Evolutionary conservation across 1,139 yeast genomes (phyloP), one percentile per base, ranked within the genome.

Genomic region (Blastobotrys buckinghamii): DNA sequence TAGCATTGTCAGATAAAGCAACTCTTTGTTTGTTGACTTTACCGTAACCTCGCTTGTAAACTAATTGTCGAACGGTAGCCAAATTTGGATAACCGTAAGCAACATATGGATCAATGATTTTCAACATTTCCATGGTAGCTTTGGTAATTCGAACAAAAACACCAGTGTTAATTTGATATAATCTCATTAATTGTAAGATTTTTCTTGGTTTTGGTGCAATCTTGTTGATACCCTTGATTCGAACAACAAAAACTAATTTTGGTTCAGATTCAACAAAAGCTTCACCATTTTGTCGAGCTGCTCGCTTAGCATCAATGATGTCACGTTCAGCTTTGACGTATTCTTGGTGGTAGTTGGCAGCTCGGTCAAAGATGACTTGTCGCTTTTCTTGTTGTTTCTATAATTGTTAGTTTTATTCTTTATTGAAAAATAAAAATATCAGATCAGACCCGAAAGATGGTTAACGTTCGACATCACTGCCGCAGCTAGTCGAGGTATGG

Each of bases 141-240:
- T 92, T 92, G 83, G 97, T 92, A 68, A 92, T 82, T 78, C 88
- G 88, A 72, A 92, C 95, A 71, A 92, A 92, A 65, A 89, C 96
- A 84, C 96, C 98, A 68, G 95, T 83, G 84, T 92, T 92, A 77
- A 92, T 89, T 80, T 90, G 97, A 73, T 87, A 84, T 75, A 92
- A 85, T 81, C 98, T 88, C 75, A 92, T 81, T 72, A 92, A 84
- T 80, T 92, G 98, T 76, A 92, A 77, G 66, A 92, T 96, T 89
- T 92, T 92, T 85, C 97, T 88, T 81, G 97, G 97, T 87, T 92
- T 92, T 71, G 98, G 98, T 69, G 98, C 89, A 68, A 92, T 89
- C 86, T 92, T 92, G 90, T 81, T 88, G 76, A 92, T 88, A 92
- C 98, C 98, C 92, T 92, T 92, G 83, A 92, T 92, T 84, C 98